Percentiles rank a stretch among this genome's conserved stretches.
Conservation (phyloP, 345 rosid species). For the Syzygium oleosum region DNA sequence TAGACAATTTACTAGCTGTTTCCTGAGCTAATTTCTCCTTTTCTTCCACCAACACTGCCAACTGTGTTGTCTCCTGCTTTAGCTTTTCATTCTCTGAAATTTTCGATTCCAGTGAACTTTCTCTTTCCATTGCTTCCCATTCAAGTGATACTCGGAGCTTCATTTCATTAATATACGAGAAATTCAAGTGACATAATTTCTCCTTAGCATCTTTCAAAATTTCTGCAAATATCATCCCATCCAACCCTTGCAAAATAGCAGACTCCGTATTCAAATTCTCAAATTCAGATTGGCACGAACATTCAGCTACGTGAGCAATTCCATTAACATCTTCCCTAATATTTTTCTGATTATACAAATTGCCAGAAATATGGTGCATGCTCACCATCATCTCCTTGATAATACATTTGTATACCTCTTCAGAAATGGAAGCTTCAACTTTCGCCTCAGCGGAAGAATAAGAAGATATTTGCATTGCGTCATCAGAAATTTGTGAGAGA, state of each 20-base stretch:
- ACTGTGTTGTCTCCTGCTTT: conserved; percentile 20
- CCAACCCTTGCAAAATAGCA: conserved; percentile 28
- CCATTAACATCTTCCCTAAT: conserved; percentile 16
- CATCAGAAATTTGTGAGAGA: conserved; percentile 40
- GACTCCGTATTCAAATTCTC: conserved; percentile 36
- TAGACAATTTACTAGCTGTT: conserved; percentile 25
- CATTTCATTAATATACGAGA: conserved; percentile 22
- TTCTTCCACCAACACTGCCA: conserved; percentile 25
- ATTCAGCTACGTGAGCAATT: background rate
- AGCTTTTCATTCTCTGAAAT: conserved; percentile 39
- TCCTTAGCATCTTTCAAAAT: conserved; percentile 54
- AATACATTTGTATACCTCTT: conserved; percentile 39
- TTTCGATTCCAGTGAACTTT: conserved; percentile 26
- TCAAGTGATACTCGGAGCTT: conserved; percentile 18
- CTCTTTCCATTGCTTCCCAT: conserved; percentile 27
- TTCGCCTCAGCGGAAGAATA: conserved; percentile 33
- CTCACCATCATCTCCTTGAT: conserved; percentile 28
- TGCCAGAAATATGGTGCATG: background rate
- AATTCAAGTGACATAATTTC: conserved; percentile 29
- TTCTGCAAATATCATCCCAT: conserved; percentile 30
- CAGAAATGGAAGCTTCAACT: conserved; percentile 36
- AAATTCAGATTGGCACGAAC: conserved; percentile 15
- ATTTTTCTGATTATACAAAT: background rate
- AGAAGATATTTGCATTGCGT: conserved; percentile 28
- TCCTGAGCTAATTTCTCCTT: conserved; percentile 36